A percentile compares a stretch with the other conserved stretches of the same genome.
Conservation (phyloP, 2,329 filamentous ascomycete genomes). For the Juglanconis sp. region DNA sequence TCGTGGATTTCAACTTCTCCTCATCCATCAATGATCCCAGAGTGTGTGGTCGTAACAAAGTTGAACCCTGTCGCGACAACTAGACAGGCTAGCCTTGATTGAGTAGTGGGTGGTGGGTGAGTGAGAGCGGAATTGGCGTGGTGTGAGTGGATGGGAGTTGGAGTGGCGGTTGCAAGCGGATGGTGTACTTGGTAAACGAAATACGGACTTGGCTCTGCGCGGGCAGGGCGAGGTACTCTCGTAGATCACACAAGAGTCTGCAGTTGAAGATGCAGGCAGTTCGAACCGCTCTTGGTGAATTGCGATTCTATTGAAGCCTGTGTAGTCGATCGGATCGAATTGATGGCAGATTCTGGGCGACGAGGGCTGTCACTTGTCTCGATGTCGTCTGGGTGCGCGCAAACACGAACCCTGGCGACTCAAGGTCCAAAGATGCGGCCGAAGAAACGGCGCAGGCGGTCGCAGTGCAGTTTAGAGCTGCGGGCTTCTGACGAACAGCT, state of each 20-base stretch:
- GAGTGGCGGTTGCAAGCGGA: constrained; percentile 1
- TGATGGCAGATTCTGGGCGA: too few species aligned
- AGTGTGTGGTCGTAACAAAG: constrained; percentile 12
- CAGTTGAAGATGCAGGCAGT: too few species aligned
- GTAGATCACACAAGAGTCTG: neutral
- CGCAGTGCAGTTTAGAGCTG: too few species aligned
- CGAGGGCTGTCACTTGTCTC: too few species aligned
- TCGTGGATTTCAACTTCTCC: constrained; percentile 12
- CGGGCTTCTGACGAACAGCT: neutral
- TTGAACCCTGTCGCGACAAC: constrained; percentile 15
- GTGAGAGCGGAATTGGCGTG: constrained; percentile 7
- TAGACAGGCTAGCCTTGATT: constrained; percentile 14
- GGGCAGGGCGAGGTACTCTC: neutral
- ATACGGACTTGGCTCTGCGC: neutral
- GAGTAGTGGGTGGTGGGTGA: constrained; percentile 2
- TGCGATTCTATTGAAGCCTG: too few species aligned
- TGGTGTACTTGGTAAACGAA: constrained; percentile 7
- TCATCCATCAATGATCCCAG: constrained; percentile 16
- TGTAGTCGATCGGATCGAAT: too few species aligned
- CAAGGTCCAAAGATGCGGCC: too few species aligned
- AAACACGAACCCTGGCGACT: too few species aligned
- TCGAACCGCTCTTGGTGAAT: too few species aligned
- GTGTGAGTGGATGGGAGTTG: constrained; percentile 18
- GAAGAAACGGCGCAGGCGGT: too few species aligned
- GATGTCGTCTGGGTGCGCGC: too few species aligned